A percentile compares a stretch with the other conserved stretches of the same genome.
These are phyloP conservation scores for Moesziomyces sp. DNA, from an alignment of 1,284 basidiomycete species.

Conservation along the genomic window DNA sequence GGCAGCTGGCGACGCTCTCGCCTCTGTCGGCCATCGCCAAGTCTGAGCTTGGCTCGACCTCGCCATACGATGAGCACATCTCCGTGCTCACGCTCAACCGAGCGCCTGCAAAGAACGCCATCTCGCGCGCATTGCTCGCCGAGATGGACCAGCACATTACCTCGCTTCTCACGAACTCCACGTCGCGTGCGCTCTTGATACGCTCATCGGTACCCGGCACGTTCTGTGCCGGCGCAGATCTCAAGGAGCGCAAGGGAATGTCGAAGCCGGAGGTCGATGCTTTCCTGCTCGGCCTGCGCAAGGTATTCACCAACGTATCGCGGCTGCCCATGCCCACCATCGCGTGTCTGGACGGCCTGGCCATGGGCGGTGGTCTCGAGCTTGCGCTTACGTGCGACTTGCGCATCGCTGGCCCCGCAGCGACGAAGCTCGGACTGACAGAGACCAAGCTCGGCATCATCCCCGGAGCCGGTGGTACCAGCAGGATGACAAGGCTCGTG, in stretches of 20 bases:
- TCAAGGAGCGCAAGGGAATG: constrained; percentile 84
- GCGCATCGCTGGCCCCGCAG: constrained; percentile 77
- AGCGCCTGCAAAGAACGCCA: constrained; percentile 87
- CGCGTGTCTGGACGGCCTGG: constrained; percentile 90
- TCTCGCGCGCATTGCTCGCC: constrained; percentile 79
- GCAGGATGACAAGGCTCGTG: constrained; percentile 82
- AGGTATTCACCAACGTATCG: constrained; percentile 79
- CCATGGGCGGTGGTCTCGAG: constrained; percentile 90
- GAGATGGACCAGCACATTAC: constrained; percentile 76
- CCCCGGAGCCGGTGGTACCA: constrained; percentile 78
- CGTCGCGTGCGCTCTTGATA: constrained; percentile 44
- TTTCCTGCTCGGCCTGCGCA: constrained; percentile 82
- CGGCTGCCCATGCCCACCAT: constrained; percentile 86
- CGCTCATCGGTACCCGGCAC: constrained; percentile 43
- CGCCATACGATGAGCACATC: constrained; percentile 57
- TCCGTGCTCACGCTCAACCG: constrained; percentile 75
- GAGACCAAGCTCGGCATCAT: constrained; percentile 90
- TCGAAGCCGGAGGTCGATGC: constrained; percentile 73
- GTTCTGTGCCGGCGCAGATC: constrained; percentile 87
- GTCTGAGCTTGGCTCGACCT: constrained; percentile 19
- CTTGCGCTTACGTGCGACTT: constrained; percentile 87
- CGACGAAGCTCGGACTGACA: constrained; percentile 82
- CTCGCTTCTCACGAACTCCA: constrained; percentile 66
- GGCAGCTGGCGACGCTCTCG: constrained; percentile 26
- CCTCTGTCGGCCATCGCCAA: constrained; percentile 25